Evolutionary conservation across 495 filamentous ascomycete species (phyloP).

Genomic region (Lasiosphaeris hirsuta): DNA sequence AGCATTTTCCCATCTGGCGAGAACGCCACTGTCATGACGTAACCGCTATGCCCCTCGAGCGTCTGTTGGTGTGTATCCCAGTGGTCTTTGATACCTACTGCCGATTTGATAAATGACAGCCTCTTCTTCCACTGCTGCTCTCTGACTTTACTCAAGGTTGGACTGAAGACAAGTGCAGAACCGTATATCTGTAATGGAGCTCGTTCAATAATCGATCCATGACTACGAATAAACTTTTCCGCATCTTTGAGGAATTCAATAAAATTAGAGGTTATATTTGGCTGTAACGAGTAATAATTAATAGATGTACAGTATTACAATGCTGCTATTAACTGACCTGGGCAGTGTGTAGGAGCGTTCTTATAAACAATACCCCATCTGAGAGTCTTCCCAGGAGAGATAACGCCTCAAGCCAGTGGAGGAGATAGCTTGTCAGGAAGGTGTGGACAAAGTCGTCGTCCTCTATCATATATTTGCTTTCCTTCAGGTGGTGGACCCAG

Average conservation of each 20-base stretch:
- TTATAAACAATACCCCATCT: slow-evolving; percentile 24
- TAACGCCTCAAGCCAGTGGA: slow-evolving; percentile 32
- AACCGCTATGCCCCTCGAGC: slow-evolving; percentile 3
- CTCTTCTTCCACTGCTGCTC: slow-evolving; percentile 7
- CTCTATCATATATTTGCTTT: slow-evolving; percentile 23
- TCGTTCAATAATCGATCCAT: slow-evolving; percentile 4
- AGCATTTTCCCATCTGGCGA: slow-evolving; percentile 5
- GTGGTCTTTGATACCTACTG: neutral
- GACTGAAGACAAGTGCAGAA: slow-evolving; percentile 8
- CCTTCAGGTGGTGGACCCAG: too few relatives aligned
- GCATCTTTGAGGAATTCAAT: slow-evolving; percentile 1
- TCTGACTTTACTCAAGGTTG: slow-evolving; percentile 13
- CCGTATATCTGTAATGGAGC: slow-evolving; percentile 6
- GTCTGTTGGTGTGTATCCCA: slow-evolving; percentile 17
- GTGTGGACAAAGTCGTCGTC: slow-evolving; percentile 24
- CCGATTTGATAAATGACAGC: neutral
- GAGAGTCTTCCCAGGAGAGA: slow-evolving; percentile 33
- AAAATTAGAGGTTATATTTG: neutral
- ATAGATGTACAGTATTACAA: neutral
- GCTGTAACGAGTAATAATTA: neutral
- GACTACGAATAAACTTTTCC: slow-evolving; percentile 6
- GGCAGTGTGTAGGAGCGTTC: slow-evolving; percentile 9
- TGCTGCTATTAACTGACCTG: slow-evolving; percentile 3
- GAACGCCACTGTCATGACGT: neutral
- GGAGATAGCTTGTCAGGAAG: slow-evolving; percentile 43